These are phyloP conservation scores for Lactuca sativa DNA, from an alignment of 129 eudicot species.

Conservation along the genomic window DNA sequence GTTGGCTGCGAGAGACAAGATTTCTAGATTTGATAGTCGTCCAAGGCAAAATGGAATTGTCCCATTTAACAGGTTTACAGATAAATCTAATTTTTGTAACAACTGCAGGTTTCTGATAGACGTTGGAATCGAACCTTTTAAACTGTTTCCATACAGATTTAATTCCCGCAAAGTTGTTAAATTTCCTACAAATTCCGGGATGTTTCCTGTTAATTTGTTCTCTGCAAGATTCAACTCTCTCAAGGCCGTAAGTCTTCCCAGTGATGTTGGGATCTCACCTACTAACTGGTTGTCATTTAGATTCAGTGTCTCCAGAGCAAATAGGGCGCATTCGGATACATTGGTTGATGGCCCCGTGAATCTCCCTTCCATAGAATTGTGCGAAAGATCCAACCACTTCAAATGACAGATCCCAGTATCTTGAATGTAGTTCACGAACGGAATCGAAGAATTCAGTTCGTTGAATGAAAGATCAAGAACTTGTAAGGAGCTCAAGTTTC, in stretches of 20 bases:
- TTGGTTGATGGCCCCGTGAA: background rate
- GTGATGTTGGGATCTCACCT: constrained; percentile 24
- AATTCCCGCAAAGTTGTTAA: constrained; percentile 14
- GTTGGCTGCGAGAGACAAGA: constrained; percentile 9
- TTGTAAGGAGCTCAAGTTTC: constrained; percentile 27
- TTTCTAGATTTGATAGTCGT: constrained; percentile 1
- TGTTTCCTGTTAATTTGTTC: constrained; percentile 20
- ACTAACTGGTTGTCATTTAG: constrained; percentile 5
- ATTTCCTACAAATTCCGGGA: constrained; percentile 28
- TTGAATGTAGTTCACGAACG: background rate
- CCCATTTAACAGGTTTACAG: too few relatives aligned
- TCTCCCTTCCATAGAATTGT: constrained; percentile 15
- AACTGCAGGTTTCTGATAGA: too few relatives aligned
- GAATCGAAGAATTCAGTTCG: constrained; percentile 19
- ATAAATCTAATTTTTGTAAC: too few relatives aligned
- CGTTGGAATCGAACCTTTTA: constrained; percentile 32
- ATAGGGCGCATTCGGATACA: constrained; percentile 12
- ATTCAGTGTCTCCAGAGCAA: constrained; percentile 19
- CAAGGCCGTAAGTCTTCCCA: constrained; percentile 25
- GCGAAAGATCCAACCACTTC: constrained; percentile 18
- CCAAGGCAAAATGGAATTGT: background rate
- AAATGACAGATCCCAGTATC: constrained; percentile 20
- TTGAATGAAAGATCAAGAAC: constrained; percentile 36
- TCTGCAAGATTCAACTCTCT: constrained; percentile 12
- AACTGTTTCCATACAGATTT: constrained; percentile 27